A percentile compares a stretch with the other conserved stretches of the same genome.
Conservation (phyloP, 2,329 filamentous ascomycete genomes). For the Fusarium oligoseptatum region DNA sequence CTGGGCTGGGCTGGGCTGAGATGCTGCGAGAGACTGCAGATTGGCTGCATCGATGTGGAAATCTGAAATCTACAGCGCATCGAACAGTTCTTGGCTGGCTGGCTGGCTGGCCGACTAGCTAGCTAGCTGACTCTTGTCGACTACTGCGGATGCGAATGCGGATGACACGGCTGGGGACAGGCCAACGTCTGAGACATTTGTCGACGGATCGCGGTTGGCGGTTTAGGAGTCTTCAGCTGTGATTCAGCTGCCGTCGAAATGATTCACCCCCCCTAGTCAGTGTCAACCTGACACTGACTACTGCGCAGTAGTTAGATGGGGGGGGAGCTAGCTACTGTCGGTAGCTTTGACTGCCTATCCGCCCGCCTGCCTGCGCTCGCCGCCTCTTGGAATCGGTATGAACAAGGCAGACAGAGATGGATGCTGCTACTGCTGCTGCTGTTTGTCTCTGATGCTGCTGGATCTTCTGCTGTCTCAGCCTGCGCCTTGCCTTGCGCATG, state of each 20-base stretch:
- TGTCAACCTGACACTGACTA: neutral
- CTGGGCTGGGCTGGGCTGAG: neutral
- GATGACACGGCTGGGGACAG: neutral
- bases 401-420: neutral
- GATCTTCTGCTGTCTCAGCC: neutral
- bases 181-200: neutral
- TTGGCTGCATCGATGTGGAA: neutral
- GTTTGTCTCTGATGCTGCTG: neutral
- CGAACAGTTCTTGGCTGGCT: neutral
- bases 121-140: neutral
- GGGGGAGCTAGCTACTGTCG: neutral
- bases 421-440: neutral
- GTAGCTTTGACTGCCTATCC: neutral
- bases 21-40: conserved; percentile 2
- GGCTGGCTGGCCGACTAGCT: no score
- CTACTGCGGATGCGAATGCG: neutral
- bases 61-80: conserved; percentile 5
- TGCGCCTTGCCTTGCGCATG: neutral
- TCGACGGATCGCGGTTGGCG: neutral
- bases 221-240: neutral
- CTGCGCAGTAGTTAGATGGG: neutral
- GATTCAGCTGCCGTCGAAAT: neutral
- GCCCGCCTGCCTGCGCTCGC: neutral
- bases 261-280: neutral
- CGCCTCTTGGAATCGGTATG: neutral